A percentile compares a stretch with the other conserved stretches of the same genome.
These are phyloP conservation scores for Phytophthora fragariaefolia DNA, from an alignment of 352 stramenopile genomes.

Conservation along the genomic window DNA sequence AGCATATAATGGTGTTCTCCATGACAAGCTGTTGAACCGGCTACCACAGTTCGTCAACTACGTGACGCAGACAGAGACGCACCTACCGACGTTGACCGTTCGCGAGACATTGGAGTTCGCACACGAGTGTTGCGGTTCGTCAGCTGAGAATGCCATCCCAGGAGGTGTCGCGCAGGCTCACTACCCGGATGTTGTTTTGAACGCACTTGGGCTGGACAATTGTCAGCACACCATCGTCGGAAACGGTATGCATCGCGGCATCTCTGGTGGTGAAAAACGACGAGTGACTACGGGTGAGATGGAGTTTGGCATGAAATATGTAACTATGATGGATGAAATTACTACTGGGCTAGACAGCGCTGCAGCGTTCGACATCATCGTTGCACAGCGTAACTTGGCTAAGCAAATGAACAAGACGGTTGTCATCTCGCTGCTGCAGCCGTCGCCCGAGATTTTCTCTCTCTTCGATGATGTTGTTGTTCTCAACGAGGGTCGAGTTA, in stretches of 20 bases:
- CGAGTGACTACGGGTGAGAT: constrained; percentile 82
- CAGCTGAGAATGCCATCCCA: not conserved
- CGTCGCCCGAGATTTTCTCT: constrained; percentile 11
- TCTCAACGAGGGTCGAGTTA: constrained; percentile 3
- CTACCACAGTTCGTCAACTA: constrained; percentile 15
- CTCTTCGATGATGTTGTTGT: constrained; percentile 9
- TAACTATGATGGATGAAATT: constrained; percentile 23
- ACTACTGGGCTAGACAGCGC: constrained; percentile 9
- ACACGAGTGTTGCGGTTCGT: not conserved
- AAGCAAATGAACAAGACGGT: constrained; percentile 1
- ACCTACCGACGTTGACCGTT: constrained; percentile 7
- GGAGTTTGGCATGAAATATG: constrained; percentile 76
- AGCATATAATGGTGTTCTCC: not conserved
- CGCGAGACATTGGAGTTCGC: constrained; percentile 9
- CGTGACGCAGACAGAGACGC: constrained; percentile 2
- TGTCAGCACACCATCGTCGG: constrained; percentile 13
- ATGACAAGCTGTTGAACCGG: not conserved
- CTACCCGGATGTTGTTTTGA: not conserved
- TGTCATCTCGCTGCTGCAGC: constrained; percentile 9
- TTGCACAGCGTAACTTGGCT: constrained; percentile 2
- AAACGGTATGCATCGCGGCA: constrained; percentile 27
- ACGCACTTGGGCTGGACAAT: not conserved
- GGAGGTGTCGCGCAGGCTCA: not conserved
- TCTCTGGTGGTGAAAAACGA: constrained; percentile 86
- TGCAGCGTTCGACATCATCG: constrained; percentile 9